Percentiles rank a stretch among this genome's conserved stretches.
These are phyloP conservation scores for Candida mattraensis DNA, from an alignment of 805 yeast species.

Conservation along the genomic window DNA sequence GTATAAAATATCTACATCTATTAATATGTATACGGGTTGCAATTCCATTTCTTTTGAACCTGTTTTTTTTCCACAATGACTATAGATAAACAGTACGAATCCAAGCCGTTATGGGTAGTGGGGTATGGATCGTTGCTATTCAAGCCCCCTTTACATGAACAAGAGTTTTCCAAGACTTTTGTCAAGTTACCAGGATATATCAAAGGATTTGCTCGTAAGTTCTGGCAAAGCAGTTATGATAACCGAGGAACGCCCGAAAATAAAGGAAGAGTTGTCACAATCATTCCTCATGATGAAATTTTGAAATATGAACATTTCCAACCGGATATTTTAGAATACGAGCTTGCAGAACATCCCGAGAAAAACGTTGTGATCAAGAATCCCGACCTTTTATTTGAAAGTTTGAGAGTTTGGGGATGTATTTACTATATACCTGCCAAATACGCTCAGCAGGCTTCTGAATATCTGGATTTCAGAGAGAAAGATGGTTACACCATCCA, in stretches of 20 bases:
- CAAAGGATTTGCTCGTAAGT: slow-evolving; percentile 74
- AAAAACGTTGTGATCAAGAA: slow-evolving; percentile 19
- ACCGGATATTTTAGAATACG: slow-evolving; percentile 38
- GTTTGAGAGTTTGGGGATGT: slow-evolving; percentile 69
- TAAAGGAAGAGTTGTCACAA: slow-evolving; percentile 91
- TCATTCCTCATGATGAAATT: slow-evolving; percentile 61
- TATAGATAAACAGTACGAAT: too few species aligned
- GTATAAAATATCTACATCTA: too few species aligned
- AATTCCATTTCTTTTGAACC: slow-evolving; percentile 1
- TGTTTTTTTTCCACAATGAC: slow-evolving; percentile 5
- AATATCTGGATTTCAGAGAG: slow-evolving; percentile 77
- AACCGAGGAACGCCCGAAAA: slow-evolving; percentile 83
- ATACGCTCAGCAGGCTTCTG: slow-evolving; percentile 57
- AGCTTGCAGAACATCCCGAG: slow-evolving; percentile 17
- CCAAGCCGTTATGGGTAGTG: slow-evolving; percentile 66
- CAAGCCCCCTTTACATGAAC: slow-evolving; percentile 78
- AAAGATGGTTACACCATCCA: slow-evolving; percentile 85
- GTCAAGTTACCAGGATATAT: slow-evolving; percentile 63
- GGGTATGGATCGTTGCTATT: slow-evolving; percentile 90
- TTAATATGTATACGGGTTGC: slow-evolving; percentile 1
- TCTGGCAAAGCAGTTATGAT: slow-evolving; percentile 90
- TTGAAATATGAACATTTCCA: slow-evolving; percentile 40
- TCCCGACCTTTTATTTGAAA: slow-evolving; percentile 36
- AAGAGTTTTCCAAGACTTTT: slow-evolving; percentile 34
- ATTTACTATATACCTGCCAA: slow-evolving; percentile 78